Base-by-base conservation (phyloP, 2,329 filamentous ascomycete species). In the Paecilomyces sp. region DNA sequence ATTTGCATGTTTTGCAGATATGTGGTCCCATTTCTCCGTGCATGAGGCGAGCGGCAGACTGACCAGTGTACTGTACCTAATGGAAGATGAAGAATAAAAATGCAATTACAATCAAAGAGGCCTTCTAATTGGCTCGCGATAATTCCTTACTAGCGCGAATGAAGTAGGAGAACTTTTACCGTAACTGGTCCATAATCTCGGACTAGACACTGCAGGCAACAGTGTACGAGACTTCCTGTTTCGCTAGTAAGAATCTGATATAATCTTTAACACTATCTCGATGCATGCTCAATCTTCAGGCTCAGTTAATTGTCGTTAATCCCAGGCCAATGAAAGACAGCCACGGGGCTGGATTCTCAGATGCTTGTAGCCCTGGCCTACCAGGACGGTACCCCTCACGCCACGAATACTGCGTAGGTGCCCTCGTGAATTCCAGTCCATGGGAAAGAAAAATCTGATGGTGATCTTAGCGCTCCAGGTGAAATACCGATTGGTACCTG, bases 1-100 rank as follows among this genome's bases (percentile, higher is more conserved):
- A 3, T 18, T 9, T 47, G 15, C 41, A 47, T 47, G n/a, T 15
- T 9, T 18, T 13, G 63, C 59, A 66, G 62, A 62, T 65, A 64
- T 67, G 64, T 59, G 54, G 34, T 58, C 60, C 54, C 36, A 52
- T 52, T 51, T 52, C 28, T 61, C 34, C 53, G 13, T 54, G 47
- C 55, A n/a, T 47, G 34, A 47, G 22, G 18, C 12, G 22, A 18
- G 25, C 22, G 28, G 12, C 22, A 24, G 18, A 28, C 34, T 8
- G 12, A 34, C n/a, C 41, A 47, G 41, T 47, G 41, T 47, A 22
- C 41, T 47, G 41, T 47, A 47, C n/a, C 41, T 47, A 47, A 47
- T 47, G 41, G 41, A 12, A 8, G 41, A 47, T 18, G 36, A 47
- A 22, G 31, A 33, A n/a, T 8, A 47, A 5, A 18, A 47, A 18